Base-by-base conservation (phyloP, 345 rosid species). In the Kandelia obovata region DNA sequence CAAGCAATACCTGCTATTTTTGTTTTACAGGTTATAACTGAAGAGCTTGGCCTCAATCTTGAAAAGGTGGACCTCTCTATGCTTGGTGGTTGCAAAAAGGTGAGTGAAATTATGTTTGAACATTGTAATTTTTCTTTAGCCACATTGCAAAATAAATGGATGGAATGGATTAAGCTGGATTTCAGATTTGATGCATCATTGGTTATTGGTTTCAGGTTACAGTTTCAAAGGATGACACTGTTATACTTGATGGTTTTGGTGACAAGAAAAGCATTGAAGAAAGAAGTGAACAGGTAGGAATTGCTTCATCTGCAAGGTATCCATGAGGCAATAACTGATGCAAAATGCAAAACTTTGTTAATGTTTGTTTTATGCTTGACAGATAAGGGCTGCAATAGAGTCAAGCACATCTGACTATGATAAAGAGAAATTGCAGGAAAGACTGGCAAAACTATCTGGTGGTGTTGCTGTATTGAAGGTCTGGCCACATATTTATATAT, bases 381-480 rank as follows among this genome's bases (percentile, higher is more conserved):
- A 95, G 97, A 88, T 95, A 55, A 75, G 97, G 28, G 85, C 97
- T 26, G 80, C 83, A 35, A 78, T 92, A 65, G 98, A 95, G 73
- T 55, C 68, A 17, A 92, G 90, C 82, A 84, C 96, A 64, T 95
- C 99, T 75, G 99, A 90, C 64, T 95, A 90, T 73, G 98, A 95
- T 76, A 95, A 83, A 76, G 99, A 90, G 77, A 95, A 92, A 72
- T 72, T 95, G 81, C 99, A 92, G 80, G 99, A 95, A 69, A 86
- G 98, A 76, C 72, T 95, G 65, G 99, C 97, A 1, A 95, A 95
- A 80, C 89, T 95, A 25, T 95, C 99, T 49, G 98, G 98, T 62
- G 96, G 98, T 68, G 91, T 95, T 72, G 99, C 98, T 52, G 99
- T 92, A 21, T 78, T 95, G 71, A 95, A 95, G 98, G 99, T 95